Conservation (phyloP, 2,329 filamentous ascomycete genomes). For the Paecilomyces sp. region DNA sequence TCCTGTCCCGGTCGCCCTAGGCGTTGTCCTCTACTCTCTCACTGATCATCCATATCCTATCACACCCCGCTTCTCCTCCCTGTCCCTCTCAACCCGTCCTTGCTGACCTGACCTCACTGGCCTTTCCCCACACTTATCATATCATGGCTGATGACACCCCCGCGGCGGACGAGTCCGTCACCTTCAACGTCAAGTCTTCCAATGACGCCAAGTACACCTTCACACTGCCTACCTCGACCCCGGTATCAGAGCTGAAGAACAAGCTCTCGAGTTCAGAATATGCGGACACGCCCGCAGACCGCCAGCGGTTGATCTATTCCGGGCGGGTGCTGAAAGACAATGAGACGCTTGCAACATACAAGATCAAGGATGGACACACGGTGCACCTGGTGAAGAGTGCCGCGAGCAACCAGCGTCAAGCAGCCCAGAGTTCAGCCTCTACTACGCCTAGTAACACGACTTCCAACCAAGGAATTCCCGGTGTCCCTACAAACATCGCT, state of each 20-base stretch:
- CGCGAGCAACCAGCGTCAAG: conserved; percentile 67
- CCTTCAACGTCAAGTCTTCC: conserved; percentile 98
- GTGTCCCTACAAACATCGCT: conserved; percentile 43
- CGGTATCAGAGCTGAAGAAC: conserved; percentile 78
- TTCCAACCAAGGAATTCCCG: conserved; percentile 23
- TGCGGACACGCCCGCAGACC: conserved; percentile 78
- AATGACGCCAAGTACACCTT: conserved; percentile 77
- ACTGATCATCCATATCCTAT: background rate
- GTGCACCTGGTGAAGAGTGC: conserved; percentile 96
- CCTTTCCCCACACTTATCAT: conserved; percentile 1
- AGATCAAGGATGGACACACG: conserved; percentile 93
- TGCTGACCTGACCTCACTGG: background rate
- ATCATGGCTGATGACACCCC: conserved; percentile 35
- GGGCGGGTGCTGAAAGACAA: conserved; percentile 94
- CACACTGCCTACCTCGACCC: conserved; percentile 68
- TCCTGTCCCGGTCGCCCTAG: background rate
- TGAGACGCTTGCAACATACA: conserved; percentile 76
- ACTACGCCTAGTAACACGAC: conserved; percentile 19
- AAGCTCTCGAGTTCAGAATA: conserved; percentile 76
- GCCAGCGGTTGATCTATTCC: conserved; percentile 94
- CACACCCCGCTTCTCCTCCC: background rate
- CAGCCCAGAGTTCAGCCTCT: conserved; percentile 38
- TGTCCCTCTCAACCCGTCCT: background rate
- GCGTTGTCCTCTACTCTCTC: background rate
- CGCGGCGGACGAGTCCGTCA: conserved; percentile 64